Conservation (phyloP, 23 red algal genomes). For the Chondrus crispus region DNA sequence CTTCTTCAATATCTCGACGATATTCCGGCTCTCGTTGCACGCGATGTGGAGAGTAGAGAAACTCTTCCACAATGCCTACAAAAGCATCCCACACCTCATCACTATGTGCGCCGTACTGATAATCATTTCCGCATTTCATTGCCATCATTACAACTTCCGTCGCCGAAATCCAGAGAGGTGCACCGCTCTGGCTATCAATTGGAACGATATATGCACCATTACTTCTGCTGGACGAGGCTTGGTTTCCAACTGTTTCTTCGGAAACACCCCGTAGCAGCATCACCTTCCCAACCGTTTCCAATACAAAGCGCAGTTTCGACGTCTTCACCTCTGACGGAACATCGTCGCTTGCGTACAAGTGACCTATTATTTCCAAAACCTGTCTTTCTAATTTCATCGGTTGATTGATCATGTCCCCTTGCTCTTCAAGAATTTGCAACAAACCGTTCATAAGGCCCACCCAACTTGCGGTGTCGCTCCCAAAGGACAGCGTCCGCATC, state of each 20-base stretch:
- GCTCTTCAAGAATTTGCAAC: background rate
- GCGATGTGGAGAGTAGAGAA: constrained; percentile 17
- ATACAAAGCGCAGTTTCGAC: background rate
- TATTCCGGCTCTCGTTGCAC: background rate
- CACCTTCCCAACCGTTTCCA: constrained; percentile 28
- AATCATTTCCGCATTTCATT: constrained; percentile 25
- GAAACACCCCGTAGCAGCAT: constrained; percentile 2
- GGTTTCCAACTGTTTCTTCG: no score
- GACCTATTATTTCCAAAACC: background rate
- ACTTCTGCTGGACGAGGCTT: no score
- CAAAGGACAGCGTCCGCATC: constrained; percentile 26
- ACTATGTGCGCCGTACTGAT: background rate
- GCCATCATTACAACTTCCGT: constrained; percentile 33
- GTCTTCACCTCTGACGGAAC: constrained; percentile 17
- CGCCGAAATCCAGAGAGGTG: constrained; percentile 32
- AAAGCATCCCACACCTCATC: constrained; percentile 45
- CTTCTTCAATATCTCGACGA: background rate
- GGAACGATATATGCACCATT: no score
- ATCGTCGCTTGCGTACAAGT: constrained; percentile 37
- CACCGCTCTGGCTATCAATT: background rate
- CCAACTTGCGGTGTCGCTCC: constrained; percentile 51
- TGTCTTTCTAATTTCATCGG: background rate
- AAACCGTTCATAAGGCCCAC: constrained; percentile 34
- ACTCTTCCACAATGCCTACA: constrained; percentile 21
- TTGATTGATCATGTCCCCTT: background rate